A percentile compares a stretch with the other conserved stretches of the same genome.
Conservation (phyloP, 495 filamentous ascomycete genomes). For the Xylaria longipes region DNA sequence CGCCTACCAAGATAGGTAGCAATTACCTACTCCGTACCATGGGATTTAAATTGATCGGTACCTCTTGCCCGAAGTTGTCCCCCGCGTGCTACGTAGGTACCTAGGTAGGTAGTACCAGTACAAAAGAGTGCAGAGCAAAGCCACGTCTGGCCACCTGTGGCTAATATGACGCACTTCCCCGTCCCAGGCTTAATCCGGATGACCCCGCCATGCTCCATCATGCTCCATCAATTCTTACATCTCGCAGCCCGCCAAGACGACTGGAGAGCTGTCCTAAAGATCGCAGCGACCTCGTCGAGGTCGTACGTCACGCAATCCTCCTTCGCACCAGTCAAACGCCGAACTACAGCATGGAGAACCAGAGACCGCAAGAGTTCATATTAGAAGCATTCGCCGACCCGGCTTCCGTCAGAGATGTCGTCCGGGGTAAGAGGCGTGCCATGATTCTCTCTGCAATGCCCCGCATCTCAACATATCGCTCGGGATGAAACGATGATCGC, state of each 20-base stretch:
- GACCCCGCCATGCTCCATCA: slow-evolving; percentile 26
- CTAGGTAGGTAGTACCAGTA: neutral
- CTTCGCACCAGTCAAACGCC: slow-evolving; percentile 6
- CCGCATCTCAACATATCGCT: slow-evolving; percentile 25
- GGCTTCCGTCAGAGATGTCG: slow-evolving; percentile 82
- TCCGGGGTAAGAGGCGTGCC: slow-evolving; percentile 71
- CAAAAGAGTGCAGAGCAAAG: slow-evolving; percentile 8
- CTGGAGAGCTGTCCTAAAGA: slow-evolving; percentile 21
- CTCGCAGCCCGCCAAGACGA: slow-evolving; percentile 30
- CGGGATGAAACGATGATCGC: neutral
- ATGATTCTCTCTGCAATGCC: slow-evolving; percentile 28
- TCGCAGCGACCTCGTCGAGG: slow-evolving; percentile 25
- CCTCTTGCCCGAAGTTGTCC: neutral
- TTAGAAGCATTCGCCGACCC: slow-evolving; percentile 86
- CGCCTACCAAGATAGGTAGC: neutral
- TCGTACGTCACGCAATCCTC: neutral
- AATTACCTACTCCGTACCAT: neutral
- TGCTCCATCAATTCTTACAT: slow-evolving; percentile 9
- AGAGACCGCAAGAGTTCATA: slow-evolving; percentile 77
- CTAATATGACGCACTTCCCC: slow-evolving; percentile 35
- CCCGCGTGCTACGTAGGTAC: slow-evolving; percentile 13
- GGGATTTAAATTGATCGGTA: neutral
- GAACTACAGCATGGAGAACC: slow-evolving; percentile 54
- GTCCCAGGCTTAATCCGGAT: slow-evolving; percentile 1
- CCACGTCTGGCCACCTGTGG: slow-evolving; percentile 37